Evolutionary conservation across 345 rosid species (phyloP).

Genomic region (Conringia planisiliqua): DNA sequence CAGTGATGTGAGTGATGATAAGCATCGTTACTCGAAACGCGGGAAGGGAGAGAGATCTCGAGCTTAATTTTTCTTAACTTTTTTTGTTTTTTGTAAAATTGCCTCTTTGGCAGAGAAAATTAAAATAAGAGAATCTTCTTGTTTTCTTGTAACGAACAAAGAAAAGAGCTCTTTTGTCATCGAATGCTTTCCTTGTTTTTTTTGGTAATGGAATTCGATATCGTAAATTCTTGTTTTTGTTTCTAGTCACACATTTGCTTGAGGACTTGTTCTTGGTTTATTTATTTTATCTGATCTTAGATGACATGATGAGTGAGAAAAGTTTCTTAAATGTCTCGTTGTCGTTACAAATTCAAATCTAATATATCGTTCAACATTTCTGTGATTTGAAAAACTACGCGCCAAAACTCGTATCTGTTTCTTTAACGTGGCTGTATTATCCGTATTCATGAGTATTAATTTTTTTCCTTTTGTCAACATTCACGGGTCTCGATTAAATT

Average conservation of each 20-base stretch:
- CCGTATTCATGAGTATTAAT: no score
- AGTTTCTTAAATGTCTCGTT: neutral
- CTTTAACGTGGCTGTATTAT: no score
- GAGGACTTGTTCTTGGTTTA: neutral
- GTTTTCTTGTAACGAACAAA: neutral
- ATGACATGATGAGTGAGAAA: neutral
- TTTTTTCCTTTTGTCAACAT: no score
- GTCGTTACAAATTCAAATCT: neutral
- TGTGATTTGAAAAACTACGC: neutral
- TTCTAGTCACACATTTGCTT: neutral
- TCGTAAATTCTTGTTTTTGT: neutral
- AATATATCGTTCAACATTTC: neutral
- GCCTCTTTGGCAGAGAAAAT: neutral
- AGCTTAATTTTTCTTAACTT: neutral
- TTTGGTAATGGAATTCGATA: neutral
- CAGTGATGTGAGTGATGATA: conserved; percentile 24
- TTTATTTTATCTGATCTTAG: neutral
- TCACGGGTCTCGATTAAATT: no score
- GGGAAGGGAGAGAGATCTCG: conserved; percentile 31
- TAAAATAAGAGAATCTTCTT: neutral
- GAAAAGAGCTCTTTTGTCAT: neutral
- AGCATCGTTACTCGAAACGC: conserved; percentile 25
- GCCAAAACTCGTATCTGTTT: neutral
- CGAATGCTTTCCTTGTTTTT: neutral
- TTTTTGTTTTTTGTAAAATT: neutral